Evolutionary conservation across 495 filamentous ascomycete genomes (phyloP), one percentile per base, ranked within the genome.

Genomic region (Podospora comata): DNA sequence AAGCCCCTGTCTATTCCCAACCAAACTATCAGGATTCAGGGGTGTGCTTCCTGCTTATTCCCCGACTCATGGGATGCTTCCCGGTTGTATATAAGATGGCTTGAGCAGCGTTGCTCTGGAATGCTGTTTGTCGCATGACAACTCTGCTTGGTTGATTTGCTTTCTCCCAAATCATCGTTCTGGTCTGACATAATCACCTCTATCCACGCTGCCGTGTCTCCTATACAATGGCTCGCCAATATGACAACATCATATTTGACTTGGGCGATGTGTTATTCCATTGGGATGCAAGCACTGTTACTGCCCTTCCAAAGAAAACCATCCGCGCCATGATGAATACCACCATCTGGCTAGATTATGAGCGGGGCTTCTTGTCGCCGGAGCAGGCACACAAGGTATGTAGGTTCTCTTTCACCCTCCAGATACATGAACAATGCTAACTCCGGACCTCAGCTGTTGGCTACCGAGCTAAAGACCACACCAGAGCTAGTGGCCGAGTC

Each of bases 191-290:
- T 16, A 9, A 3, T 48, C 39, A 48, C 15, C 0, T 48, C 39
- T 11, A 48, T 48, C 13, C 13, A 48, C 7, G 39, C 39, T 48
- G 39, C 19, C 56, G 18, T 59, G 5, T 59, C 26, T 59, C 26
- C 3, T 19, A 20, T 59, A 64, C 62, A 32, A 54, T 65, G 54
- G n/a, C 64, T 56, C 44, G 53, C 26, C 26, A 59, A 19, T 68
- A 68, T 26, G 67, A 68, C 20, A 64, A 62, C 27, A 60, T 68
- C 13, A 64, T 68, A 9, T 68, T 68, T 23, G 67, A 68, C 54
- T 27, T 68, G 0, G 67, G 67, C 5, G 67, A 68, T 18, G 60
- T 68, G 11, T 61, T 68, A 18, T 68, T 68, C n/a, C 39, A 68
- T 26, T 68, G 67, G 67, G 62, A 68, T 56, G 44, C 67, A 15